Conservation (phyloP, 2,329 filamentous ascomycete species). For the Bipolaris victoriae region DNA sequence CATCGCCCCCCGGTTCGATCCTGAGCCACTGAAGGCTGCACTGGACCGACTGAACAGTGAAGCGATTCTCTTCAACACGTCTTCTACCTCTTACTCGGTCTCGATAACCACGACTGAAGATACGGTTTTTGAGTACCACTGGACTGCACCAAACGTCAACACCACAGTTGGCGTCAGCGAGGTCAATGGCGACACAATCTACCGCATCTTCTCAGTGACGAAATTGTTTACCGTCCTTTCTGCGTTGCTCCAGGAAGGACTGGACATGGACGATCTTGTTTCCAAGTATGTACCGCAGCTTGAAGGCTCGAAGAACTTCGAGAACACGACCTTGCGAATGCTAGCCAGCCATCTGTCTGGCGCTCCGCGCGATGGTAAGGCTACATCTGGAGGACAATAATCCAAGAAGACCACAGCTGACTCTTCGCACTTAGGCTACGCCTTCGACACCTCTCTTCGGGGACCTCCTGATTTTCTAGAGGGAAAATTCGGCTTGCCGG, state of each 20-base stretch:
- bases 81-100: not conserved
- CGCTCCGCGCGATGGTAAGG: not conserved
- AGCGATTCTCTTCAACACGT: not conserved
- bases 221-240: not conserved
- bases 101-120: conserved; percentile 1
- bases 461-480: not conserved
- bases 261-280: not conserved
- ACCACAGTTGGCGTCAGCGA: not conserved
- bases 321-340: not conserved
- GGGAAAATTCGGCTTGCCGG: not conserved
- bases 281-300: not conserved
- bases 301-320: not conserved
- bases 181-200: not conserved
- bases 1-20: not conserved
- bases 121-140: not conserved
- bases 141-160: not conserved
- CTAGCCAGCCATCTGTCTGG: not conserved
- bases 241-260: not conserved
- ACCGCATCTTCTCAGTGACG: not conserved
- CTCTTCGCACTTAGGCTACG: not conserved
- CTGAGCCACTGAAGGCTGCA: not conserved
- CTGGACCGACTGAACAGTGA: not conserved
- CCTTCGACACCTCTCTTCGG: not conserved
- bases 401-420: not conserved
- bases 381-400: not conserved